Evolutionary conservation across 768 basidiomycete species (phyloP).

Genomic region (Leccinum fibrillosum): DNA sequence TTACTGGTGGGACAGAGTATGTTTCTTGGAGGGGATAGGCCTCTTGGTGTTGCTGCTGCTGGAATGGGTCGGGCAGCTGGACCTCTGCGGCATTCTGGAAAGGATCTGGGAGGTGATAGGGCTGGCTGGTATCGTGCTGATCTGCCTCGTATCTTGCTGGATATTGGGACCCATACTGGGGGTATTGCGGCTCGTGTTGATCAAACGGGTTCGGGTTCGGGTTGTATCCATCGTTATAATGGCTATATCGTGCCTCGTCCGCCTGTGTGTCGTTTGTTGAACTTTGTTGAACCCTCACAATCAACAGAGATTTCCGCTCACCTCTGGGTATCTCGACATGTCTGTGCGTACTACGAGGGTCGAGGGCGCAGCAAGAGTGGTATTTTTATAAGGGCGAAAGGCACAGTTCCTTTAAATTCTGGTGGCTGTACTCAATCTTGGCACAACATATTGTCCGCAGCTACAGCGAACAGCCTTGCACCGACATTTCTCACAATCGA

Average conservation of each 20-base stretch:
- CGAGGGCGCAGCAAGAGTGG: not conserved
- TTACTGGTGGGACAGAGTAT: slow-evolving; percentile 15
- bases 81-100: slow-evolving; percentile 25
- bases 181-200: slow-evolving; percentile 32
- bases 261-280: slow-evolving; percentile 39
- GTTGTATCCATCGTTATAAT: slow-evolving; percentile 67
- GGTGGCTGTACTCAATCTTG: slow-evolving; percentile 11
- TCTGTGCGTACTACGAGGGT: slow-evolving; percentile 1
- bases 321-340: slow-evolving; percentile 45
- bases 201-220: slow-evolving; percentile 49
- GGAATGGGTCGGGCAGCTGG: slow-evolving; percentile 18
- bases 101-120: slow-evolving; percentile 39
- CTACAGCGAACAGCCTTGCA: slow-evolving; percentile 6
- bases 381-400: slow-evolving; percentile 4
- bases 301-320: slow-evolving; percentile 17
- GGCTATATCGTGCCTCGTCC: slow-evolving; percentile 59
- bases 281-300: not conserved
- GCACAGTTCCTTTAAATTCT: slow-evolving; percentile 1
- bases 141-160: slow-evolving; percentile 33
- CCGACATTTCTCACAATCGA: too few relatives aligned
- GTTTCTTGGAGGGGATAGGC: slow-evolving; percentile 22
- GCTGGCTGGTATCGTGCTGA: slow-evolving; percentile 31
- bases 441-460: slow-evolving; percentile 4
- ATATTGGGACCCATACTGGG: slow-evolving; percentile 31
- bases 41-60: slow-evolving; percentile 22